Percentiles rank a stretch among this genome's conserved stretches.
Conservation (phyloP, 2,329 filamentous ascomycete genomes). For the Penicillium sp. region DNA sequence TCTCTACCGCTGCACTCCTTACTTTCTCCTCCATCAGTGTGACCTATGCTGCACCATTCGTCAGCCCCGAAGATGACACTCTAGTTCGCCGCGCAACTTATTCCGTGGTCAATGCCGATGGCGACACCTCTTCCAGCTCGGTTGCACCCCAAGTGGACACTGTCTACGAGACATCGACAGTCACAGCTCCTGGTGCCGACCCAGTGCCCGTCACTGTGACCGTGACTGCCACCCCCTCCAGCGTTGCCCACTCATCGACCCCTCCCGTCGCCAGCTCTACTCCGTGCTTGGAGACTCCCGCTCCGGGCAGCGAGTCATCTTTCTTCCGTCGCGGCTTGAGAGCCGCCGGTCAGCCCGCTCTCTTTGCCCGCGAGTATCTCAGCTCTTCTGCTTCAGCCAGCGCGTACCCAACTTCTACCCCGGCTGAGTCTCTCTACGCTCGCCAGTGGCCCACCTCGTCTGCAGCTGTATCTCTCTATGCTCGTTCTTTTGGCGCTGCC, state of each 20-base stretch:
- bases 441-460: not conserved
- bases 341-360: constrained; percentile 19
- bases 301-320: constrained; percentile 2
- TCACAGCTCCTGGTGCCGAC: constrained; percentile 15
- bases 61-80: constrained; percentile 22
- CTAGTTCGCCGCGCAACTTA: constrained; percentile 30
- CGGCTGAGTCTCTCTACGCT: not conserved
- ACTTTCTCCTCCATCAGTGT: constrained; percentile 29
- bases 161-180: constrained; percentile 21
- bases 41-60: constrained; percentile 31
- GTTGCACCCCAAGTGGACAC: constrained; percentile 20
- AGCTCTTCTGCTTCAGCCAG: constrained; percentile 7
- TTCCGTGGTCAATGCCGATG: constrained; percentile 36
- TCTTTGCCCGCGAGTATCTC: constrained; percentile 10
- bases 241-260: constrained; percentile 5
- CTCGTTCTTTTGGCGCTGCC: constrained; percentile 10
- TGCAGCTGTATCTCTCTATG: constrained; percentile 5
- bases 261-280: constrained; percentile 15
- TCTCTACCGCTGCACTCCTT: constrained; percentile 28
- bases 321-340: constrained; percentile 23
- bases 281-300: constrained; percentile 5
- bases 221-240: constrained; percentile 22
- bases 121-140: constrained; percentile 15
- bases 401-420: not conserved
- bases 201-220: constrained; percentile 14